These are phyloP conservation scores for Atalantia buxifolia DNA, from an alignment of 345 rosid genomes.

Conservation along the genomic window DNA sequence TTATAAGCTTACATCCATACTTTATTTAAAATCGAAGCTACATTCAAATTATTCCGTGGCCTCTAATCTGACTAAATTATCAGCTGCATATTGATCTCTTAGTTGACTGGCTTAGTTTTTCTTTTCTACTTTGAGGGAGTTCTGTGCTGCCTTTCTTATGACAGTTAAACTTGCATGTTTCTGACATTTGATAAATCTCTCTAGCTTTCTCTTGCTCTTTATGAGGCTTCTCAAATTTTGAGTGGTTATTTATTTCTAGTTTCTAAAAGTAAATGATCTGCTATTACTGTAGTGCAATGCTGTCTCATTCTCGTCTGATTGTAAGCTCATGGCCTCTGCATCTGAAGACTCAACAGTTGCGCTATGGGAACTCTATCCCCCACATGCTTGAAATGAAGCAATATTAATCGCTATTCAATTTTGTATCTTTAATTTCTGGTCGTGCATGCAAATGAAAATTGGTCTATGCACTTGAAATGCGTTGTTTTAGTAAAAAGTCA, in stretches of 20 bases:
- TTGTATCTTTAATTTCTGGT: not conserved
- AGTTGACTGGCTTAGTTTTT: not conserved
- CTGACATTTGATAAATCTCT: not conserved
- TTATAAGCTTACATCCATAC: not conserved
- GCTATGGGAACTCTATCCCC: constrained; percentile 88
- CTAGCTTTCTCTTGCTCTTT: not conserved
- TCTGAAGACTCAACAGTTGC: constrained; percentile 84
- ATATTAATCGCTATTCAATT: not conserved
- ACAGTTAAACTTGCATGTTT: not conserved
- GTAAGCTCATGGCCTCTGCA: constrained; percentile 76
- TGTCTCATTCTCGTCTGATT: constrained; percentile 62
- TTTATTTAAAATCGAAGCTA: not conserved
- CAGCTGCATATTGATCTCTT: not conserved
- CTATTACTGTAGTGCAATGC: constrained; percentile 61
- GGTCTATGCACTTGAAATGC: not conserved
- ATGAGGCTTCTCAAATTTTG: not conserved
- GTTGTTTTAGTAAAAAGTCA: not conserved
- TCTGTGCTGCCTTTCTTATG: not conserved
- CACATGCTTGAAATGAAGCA: constrained; percentile 28
- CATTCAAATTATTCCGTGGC: not conserved
- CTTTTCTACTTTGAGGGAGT: not conserved
- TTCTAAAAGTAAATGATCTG: not conserved
- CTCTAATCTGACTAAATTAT: not conserved
- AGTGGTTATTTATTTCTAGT: not conserved
- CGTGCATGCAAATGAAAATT: not conserved